Conservation (phyloP, 1,139 yeast genomes). For the Magnusiomyces sp. region DNA sequence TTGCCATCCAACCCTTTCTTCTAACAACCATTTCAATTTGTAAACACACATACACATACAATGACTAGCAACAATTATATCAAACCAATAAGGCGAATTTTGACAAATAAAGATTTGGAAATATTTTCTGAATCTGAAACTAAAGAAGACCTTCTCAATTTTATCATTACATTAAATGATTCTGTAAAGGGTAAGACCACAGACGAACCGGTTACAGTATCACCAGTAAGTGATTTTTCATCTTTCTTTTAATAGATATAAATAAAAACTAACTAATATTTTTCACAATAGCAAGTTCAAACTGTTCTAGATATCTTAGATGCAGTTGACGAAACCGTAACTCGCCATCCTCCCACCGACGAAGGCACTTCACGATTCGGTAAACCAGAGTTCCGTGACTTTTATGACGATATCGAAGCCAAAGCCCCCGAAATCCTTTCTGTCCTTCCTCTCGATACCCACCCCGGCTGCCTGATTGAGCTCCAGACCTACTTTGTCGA, state of each 20-base stretch:
- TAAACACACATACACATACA: no score
- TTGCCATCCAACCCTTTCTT: no score
- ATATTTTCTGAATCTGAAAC: constrained; percentile 52
- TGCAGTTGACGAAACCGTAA: constrained; percentile 39
- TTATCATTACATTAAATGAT: constrained; percentile 50
- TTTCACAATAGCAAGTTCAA: constrained; percentile 19
- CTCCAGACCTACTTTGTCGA: constrained; percentile 49
- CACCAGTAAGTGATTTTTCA: background rate
- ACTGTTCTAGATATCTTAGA: constrained; percentile 39
- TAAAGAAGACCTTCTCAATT: constrained; percentile 43
- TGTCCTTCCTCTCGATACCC: constrained; percentile 18
- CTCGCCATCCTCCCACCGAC: constrained; percentile 62
- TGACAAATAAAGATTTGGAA: constrained; percentile 52
- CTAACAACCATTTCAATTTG: no score
- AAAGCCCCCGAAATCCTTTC: constrained; percentile 20
- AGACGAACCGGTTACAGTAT: constrained; percentile 19
- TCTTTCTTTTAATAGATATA: background rate
- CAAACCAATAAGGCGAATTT: constrained; percentile 40
- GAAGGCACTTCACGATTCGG: constrained; percentile 78
- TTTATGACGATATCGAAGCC: constrained; percentile 56
- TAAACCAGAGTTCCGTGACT: constrained; percentile 76
- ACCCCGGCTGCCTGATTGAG: constrained; percentile 31
- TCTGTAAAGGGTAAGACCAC: constrained; percentile 56
- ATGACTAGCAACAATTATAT: no score
- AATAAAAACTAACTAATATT: background rate